Evolutionary conservation across 768 basidiomycete species (phyloP).

Genomic region (Rubroboletus satanas): DNA sequence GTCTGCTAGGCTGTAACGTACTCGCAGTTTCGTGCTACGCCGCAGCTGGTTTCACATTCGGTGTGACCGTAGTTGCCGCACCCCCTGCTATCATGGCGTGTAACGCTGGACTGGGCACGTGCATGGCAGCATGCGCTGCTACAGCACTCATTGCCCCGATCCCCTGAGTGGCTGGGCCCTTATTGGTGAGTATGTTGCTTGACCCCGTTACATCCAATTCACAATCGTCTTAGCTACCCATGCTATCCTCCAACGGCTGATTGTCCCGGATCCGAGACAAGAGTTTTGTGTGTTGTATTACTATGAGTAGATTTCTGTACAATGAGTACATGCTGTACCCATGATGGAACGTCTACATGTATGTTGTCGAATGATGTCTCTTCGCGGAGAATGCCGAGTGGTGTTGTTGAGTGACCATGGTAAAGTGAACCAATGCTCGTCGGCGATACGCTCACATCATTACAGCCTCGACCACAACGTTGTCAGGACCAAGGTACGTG

Average conservation of each 20-base stretch:
- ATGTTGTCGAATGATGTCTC: neutral
- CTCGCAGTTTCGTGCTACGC: conserved; percentile 22
- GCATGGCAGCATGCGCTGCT: conserved; percentile 25
- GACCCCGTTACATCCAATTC: neutral
- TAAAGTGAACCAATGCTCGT: neutral
- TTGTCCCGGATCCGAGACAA: conserved; percentile 5
- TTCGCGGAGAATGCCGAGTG: conserved; percentile 1
- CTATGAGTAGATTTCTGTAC: neutral
- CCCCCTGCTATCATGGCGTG: conserved; percentile 25
- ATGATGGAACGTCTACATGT: neutral
- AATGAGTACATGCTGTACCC: conserved; percentile 1
- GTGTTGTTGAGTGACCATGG: neutral
- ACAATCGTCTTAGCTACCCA: neutral
- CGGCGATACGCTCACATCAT: neutral
- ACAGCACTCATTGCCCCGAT: conserved; percentile 20
- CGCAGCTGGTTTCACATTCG: conserved; percentile 24
- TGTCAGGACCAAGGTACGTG: conserved; percentile 28
- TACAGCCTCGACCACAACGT: neutral
- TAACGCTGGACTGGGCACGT: conserved; percentile 20
- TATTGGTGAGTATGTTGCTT: neutral
- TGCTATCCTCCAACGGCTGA: neutral
- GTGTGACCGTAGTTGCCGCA: conserved; percentile 13
- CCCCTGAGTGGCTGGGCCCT: conserved; percentile 10
- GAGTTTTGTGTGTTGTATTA: neutral
- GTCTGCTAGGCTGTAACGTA: conserved; percentile 22